These are phyloP conservation scores for Paecilomyces sp. DNA, from an alignment of 2,329 filamentous ascomycete species.

Conservation along the genomic window DNA sequence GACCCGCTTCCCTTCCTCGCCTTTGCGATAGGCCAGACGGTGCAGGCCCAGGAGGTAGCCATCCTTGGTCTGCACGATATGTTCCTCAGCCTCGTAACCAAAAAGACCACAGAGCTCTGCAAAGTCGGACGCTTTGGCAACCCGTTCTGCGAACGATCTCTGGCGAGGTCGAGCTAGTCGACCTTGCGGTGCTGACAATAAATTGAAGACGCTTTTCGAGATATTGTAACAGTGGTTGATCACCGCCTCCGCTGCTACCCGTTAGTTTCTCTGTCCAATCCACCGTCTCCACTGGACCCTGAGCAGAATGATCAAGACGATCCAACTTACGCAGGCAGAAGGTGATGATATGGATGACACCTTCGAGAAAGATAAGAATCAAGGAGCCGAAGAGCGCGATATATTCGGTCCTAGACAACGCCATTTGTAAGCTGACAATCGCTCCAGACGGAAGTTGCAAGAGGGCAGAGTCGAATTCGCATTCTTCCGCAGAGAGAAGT, in stretches of 20 bases:
- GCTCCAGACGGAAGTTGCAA: conserved; percentile 1
- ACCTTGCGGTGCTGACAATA: conserved; percentile 62
- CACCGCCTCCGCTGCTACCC: conserved; percentile 60
- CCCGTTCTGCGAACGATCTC: conserved; percentile 63
- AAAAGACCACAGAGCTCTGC: conserved; percentile 86
- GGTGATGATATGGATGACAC: conserved; percentile 75
- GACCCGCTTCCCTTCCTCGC: conserved; percentile 71
- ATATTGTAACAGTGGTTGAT: conserved; percentile 75
- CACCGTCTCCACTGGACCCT: not conserved
- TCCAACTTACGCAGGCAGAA: conserved; percentile 67
- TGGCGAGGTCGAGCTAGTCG: conserved; percentile 62
- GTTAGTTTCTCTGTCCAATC: conserved; percentile 11
- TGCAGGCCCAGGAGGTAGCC: conserved; percentile 90
- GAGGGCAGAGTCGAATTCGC: not conserved
- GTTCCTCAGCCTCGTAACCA: conserved; percentile 91
- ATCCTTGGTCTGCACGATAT: conserved; percentile 89
- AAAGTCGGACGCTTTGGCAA: conserved; percentile 86
- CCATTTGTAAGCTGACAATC: conserved; percentile 1
- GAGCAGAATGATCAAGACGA: not conserved
- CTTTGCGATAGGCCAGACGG: conserved; percentile 72
- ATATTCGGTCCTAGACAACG: conserved; percentile 64
- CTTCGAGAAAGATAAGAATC: conserved; percentile 72
- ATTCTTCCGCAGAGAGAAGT: not conserved
- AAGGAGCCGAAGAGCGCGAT: conserved; percentile 79
- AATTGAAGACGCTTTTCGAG: conserved; percentile 77